Evolutionary conservation across 345 rosid genomes (phyloP).

Genomic region (Sonneratia alba): DNA sequence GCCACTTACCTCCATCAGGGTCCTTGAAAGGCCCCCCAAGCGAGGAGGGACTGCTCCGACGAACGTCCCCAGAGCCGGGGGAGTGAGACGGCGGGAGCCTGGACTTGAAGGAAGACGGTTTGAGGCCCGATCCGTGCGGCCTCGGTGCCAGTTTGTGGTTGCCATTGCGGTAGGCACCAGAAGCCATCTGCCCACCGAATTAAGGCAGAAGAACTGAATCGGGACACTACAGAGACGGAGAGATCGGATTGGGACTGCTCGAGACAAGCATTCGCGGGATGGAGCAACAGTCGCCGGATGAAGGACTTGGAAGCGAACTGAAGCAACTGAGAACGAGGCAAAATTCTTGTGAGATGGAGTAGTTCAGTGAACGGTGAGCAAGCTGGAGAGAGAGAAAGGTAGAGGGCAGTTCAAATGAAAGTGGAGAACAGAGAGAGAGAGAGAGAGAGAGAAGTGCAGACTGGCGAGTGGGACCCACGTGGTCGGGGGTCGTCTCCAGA

Average conservation of each 20-base stretch:
- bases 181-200: conserved; percentile 34
- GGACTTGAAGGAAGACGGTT: conserved; percentile 70
- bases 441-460: neutral
- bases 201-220: neutral
- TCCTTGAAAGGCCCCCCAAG: conserved; percentile 18
- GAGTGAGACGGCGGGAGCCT: conserved; percentile 39
- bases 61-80: conserved; percentile 35
- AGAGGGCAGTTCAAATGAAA: conserved; percentile 13
- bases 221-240: neutral
- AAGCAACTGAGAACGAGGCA: neutral
- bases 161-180: conserved; percentile 49
- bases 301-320: neutral
- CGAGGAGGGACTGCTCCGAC: conserved; percentile 59
- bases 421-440: neutral
- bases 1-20: conserved; percentile 54
- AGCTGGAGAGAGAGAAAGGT: conserved; percentile 2
- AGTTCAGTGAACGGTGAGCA: neutral
- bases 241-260: neutral
- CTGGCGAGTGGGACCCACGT: conserved; percentile 1
- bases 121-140: conserved; percentile 32
- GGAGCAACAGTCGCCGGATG: neutral
- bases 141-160: conserved; percentile 2
- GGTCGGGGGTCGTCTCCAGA: neutral
- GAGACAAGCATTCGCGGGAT: neutral
- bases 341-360: neutral